phyloP scores from a whole-genome alignment of 257 asterid genomes.

The Petunia axillaris region DNA sequence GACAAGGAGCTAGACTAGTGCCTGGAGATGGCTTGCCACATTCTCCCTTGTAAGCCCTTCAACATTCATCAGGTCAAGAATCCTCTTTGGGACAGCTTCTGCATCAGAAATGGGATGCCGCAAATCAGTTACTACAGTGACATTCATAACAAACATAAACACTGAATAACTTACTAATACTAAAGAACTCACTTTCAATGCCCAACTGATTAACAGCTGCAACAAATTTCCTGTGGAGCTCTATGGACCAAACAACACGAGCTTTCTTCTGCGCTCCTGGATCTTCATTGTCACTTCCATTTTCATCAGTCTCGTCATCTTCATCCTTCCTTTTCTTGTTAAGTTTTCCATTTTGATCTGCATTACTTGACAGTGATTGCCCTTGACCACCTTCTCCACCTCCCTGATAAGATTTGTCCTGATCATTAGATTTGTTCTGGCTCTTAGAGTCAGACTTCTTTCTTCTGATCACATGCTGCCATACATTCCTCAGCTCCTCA shows the following conservation, averaged over 20 bases:
- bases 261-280: slow-evolving; percentile 73
- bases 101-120: slow-evolving; percentile 31
- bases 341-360: slow-evolving; percentile 54
- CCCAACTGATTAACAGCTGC: slow-evolving; percentile 84
- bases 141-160: not conserved
- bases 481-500: slow-evolving; percentile 77
- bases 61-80: slow-evolving; percentile 85
- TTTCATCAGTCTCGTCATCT: slow-evolving; percentile 67
- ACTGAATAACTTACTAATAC: not conserved
- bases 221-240: slow-evolving; percentile 89
- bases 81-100: slow-evolving; percentile 94
- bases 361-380: slow-evolving; percentile 45
- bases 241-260: slow-evolving; percentile 91
- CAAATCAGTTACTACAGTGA: not conserved
- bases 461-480: slow-evolving; percentile 89
- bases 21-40: slow-evolving; percentile 99
- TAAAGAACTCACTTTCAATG: slow-evolving; percentile 64
- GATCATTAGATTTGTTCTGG: slow-evolving; percentile 39
- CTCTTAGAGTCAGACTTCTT: slow-evolving; percentile 49
- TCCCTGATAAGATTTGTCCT: slow-evolving; percentile 39
- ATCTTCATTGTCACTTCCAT: slow-evolving; percentile 60
- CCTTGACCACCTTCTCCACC: slow-evolving; percentile 54
- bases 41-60: slow-evolving; percentile 88
- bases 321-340: slow-evolving; percentile 84
- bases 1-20: slow-evolving; percentile 31